Percentiles rank a stretch among this genome's conserved stretches.
These are phyloP conservation scores for Penicillium antarcticum DNA, from an alignment of 495 filamentous ascomycete species.

Conservation along the genomic window DNA sequence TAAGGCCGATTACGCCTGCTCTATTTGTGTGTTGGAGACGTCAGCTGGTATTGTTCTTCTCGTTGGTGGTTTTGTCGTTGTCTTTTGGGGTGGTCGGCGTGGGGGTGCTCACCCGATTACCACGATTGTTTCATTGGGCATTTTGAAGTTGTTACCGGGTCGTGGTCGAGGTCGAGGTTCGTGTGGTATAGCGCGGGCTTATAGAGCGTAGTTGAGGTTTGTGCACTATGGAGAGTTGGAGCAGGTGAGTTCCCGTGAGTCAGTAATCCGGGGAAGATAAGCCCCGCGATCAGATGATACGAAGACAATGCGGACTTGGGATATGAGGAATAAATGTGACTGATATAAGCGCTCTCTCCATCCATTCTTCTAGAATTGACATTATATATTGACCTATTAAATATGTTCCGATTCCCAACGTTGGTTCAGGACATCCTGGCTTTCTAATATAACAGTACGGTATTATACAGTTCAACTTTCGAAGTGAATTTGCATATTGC, in stretches of 20 bases:
- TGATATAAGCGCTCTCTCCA: neutral
- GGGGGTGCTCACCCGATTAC: conserved; percentile 37
- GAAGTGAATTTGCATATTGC: too few species aligned
- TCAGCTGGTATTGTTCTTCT: conserved; percentile 7
- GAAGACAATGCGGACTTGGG: conserved; percentile 1
- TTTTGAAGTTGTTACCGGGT: neutral
- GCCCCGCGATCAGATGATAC: conserved; percentile 17
- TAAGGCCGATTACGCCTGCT: conserved; percentile 58
- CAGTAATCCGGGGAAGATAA: conserved; percentile 17
- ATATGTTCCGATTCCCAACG: too few species aligned
- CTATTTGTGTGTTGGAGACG: conserved; percentile 22
- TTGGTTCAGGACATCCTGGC: too few species aligned
- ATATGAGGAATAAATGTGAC: neutral
- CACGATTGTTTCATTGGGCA: conserved; percentile 38
- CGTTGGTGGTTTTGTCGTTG: neutral
- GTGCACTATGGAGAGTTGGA: neutral
- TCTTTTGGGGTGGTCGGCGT: neutral
- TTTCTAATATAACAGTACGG: too few species aligned
- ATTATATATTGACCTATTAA: too few species aligned
- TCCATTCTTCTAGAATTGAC: neutral
- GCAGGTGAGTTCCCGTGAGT: conserved; percentile 1
- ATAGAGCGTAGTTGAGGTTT: neutral
- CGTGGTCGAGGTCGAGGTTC: neutral
- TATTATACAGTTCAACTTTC: too few species aligned
- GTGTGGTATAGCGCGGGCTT: neutral